These are phyloP conservation scores for Tricholoma hemisulphureum DNA, from an alignment of 768 basidiomycete genomes.

Conservation along the genomic window DNA sequence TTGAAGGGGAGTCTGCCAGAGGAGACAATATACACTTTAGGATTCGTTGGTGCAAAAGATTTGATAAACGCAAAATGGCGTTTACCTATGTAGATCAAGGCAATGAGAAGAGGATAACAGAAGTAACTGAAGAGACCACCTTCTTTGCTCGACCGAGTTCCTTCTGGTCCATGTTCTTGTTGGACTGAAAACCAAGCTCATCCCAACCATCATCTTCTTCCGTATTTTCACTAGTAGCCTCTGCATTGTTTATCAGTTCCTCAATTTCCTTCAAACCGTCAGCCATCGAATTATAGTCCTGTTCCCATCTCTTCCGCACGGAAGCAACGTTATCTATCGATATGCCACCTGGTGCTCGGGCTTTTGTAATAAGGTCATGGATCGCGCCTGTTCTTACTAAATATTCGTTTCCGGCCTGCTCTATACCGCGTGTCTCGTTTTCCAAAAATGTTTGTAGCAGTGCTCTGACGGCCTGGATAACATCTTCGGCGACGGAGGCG, in stretches of 20 bases:
- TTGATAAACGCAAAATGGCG: conserved; percentile 55
- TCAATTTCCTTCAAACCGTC: conserved; percentile 61
- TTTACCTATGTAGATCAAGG: conserved; percentile 43
- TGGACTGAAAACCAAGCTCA: conserved; percentile 55
- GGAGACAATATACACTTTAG: conserved; percentile 47
- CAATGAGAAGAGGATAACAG: conserved; percentile 4
- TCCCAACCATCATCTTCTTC: conserved; percentile 57
- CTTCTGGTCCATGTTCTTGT: conserved; percentile 40
- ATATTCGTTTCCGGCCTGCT: conserved; percentile 43
- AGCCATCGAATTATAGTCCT: conserved; percentile 54
- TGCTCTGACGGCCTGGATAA: conserved; percentile 43
- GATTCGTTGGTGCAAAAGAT: conserved; percentile 63
- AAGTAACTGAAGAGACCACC: conserved; percentile 34
- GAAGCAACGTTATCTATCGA: conserved; percentile 58
- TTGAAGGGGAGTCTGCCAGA: conserved; percentile 11
- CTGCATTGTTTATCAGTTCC: conserved; percentile 47
- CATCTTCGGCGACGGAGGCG: conserved; percentile 34
- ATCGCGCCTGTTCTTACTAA: conserved; percentile 57
- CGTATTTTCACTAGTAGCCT: conserved; percentile 29
- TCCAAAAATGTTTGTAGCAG: conserved; percentile 46
- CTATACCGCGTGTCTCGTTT: conserved; percentile 25
- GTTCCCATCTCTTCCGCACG: conserved; percentile 49
- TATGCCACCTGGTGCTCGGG: conserved; percentile 45
- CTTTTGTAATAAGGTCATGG: conserved; percentile 57
- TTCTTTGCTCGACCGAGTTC: conserved; percentile 62